These are phyloP conservation scores for Cucurbita moschata DNA, from an alignment of 306 rosid genomes.

Conservation along the genomic window DNA sequence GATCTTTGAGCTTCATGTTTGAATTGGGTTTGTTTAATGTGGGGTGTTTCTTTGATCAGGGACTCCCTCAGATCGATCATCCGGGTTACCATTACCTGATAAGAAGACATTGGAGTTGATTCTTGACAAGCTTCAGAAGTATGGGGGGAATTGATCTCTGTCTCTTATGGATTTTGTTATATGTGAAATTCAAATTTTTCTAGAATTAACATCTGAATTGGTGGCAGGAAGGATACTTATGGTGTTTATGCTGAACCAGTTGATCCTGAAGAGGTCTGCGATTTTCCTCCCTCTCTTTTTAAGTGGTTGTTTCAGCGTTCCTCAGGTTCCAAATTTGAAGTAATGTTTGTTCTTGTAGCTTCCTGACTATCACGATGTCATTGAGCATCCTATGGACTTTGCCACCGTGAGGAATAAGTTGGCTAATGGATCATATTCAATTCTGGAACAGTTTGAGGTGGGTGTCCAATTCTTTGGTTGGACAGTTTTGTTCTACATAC, in stretches of 20 bases:
- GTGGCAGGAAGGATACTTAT: constrained; percentile 91
- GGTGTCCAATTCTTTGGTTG: constrained; percentile 6
- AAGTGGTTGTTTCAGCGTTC: constrained; percentile 9
- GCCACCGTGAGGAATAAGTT: constrained; percentile 79
- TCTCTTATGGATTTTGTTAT: not conserved
- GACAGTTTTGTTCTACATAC: not conserved
- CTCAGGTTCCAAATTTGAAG: constrained; percentile 7
- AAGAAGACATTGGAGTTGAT: constrained; percentile 80
- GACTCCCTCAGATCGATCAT: constrained; percentile 40
- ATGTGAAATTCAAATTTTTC: not conserved
- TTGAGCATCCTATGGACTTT: constrained; percentile 93
- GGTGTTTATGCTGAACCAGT: constrained; percentile 97
- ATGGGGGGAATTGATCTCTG: constrained; percentile 12
- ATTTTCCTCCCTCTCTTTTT: not conserved
- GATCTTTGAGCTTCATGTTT: not conserved
- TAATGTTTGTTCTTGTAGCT: constrained; percentile 46
- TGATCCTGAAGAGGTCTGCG: constrained; percentile 89
- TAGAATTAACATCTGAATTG: constrained; percentile 12
- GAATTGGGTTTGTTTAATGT: not conserved
- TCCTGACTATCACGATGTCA: constrained; percentile 89
- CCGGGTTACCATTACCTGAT: constrained; percentile 61
- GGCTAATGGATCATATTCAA: constrained; percentile 56
- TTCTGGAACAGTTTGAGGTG: constrained; percentile 87
- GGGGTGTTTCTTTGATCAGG: constrained; percentile 29
- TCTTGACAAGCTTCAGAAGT: constrained; percentile 96